Evolutionary conservation across 2,329 filamentous ascomycete genomes (phyloP), one percentile per base, ranked within the genome.

Genomic region (Clarireedia homoeocarpa): DNA sequence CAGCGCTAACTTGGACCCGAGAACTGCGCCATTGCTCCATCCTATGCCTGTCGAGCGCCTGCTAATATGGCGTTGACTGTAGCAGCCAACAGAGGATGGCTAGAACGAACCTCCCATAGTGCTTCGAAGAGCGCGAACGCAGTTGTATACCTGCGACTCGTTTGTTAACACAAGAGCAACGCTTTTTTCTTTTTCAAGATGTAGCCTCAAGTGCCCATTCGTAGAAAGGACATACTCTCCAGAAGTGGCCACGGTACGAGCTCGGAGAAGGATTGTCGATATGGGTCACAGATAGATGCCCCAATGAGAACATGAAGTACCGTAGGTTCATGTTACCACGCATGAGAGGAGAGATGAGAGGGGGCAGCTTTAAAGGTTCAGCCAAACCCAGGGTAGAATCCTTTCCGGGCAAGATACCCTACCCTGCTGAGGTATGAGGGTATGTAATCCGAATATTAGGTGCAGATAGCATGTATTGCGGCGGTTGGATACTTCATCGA

Each of bases 1-100:
- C 0, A 77, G 75, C 0, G 86, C 88, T 12, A 91, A 77, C 68
- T 90, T 89, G 66, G 90, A 82, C 1, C 88, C 87, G 4, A 91
- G 70, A 0, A 85, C 84, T 39, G 74, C 87, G 14, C 88, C 87
- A 15, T 86, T 86, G 10, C 82, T 86, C 87, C 87, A 91, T 3
- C 87, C 87, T 0, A 91, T 80, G 2, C 87, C 88, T 12, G 86
- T 86, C 0, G 85, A 86, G 1, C 87, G 44, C 10, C 44, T 47
- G 24, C 24, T 20, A 15, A 20, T 47, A 23, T 15, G 12, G 27
- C 17, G 20, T 48, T 48, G 26, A 9, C 6, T 48, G 10, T 48
- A 48, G 45, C 23, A 26, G 23, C 6, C 20, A 17, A 20, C 6
- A 20, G 20, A 30, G 45, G 45, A 48, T 48, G 45, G 27, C 14